Base-by-base conservation (phyloP, 192 early-diverging fungal genomes). In the Paraglomus occultum region DNA sequence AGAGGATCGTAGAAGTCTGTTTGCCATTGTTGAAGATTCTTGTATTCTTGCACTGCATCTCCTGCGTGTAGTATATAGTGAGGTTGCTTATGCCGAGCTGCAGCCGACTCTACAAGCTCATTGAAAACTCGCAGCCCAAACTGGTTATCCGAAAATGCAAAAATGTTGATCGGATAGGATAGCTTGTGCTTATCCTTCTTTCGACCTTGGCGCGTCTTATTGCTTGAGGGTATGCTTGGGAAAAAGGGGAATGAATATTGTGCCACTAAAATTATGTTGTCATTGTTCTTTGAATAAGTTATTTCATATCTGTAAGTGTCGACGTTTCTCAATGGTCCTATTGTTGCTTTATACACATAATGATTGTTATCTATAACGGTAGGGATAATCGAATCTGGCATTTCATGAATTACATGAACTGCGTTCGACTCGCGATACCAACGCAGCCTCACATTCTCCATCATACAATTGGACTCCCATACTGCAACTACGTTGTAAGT, bases 61-160 rank as follows among this genome's bases (percentile, higher is more conserved):
- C 90, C 90, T 9, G 84, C 89, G 73, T 91, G 90, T 47, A 91
- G 55, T 20, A 90, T 76, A 43, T 78, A 77, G 65, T 90, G 80
- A 50, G 81, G 66, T 67, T 71, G 23, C 57, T 66, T 64, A 61
- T 79, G 58, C 22, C 72, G 64, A 60, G 71, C 42, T 51, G 75
- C 23, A 68, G 79, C 57, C 49, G 74, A 39, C 52, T 61, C 18
- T 66, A 74, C 64, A 59, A 73, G 15, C 8, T 60, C 60, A 55
- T 71, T 62, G 72, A 84, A 76, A 23, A 75, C 67, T 49, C 67
- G 64, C 71, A 83, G 73, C 49, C 84, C 70, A 78, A 80, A 72
- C 70, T 83, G 79, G 70, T 84, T 76, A 75, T 86, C 76, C 51
- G 83, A 58, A 51, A 82, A 71, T 48, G 71, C 72, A 46, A 74